Conservation (phyloP, 768 basidiomycete species). For the Boletus coccyginus region DNA sequence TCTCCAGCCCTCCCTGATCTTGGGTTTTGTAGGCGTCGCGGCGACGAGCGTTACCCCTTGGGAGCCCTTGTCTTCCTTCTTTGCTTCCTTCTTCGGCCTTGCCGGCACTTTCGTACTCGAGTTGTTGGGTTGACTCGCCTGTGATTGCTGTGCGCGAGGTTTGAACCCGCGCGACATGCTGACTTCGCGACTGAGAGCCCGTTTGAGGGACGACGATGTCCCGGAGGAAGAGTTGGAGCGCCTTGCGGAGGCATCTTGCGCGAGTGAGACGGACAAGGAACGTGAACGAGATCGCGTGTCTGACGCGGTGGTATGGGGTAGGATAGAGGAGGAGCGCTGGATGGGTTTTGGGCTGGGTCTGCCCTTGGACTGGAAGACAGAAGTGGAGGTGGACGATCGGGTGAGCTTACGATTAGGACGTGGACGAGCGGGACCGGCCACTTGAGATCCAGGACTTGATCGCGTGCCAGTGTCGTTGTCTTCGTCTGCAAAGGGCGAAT, state of each 20-base stretch:
- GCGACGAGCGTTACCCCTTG: conserved; percentile 43
- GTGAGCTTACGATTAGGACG: conserved; percentile 12
- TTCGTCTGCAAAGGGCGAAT: conserved; percentile 57
- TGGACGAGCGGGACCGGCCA: background rate
- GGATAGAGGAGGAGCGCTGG: conserved; percentile 26
- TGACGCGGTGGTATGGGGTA: conserved; percentile 14
- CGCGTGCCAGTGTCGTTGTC: conserved; percentile 18
- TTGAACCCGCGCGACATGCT: conserved; percentile 78
- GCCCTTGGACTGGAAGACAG: conserved; percentile 10
- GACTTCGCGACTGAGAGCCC: conserved; percentile 63
- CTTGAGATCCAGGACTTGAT: conserved; percentile 11
- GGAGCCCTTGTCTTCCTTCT: background rate
- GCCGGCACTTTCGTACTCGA: conserved; percentile 14
- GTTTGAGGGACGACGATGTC: conserved; percentile 44
- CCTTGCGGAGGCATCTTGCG: conserved; percentile 51
- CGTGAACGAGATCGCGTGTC: conserved; percentile 48
- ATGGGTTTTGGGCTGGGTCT: conserved; percentile 5
- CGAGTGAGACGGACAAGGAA: conserved; percentile 68
- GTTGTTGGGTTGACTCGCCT: conserved; percentile 11
- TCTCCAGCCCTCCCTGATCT: conserved; percentile 7
- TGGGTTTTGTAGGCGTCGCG: conserved; percentile 51
- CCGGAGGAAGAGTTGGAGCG: conserved; percentile 32
- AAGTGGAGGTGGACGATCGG: conserved; percentile 10
- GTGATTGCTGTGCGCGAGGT: conserved; percentile 29
- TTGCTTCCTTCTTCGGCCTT: conserved; percentile 10